Percentiles rank a stretch among this genome's conserved stretches.
phyloP scores from a whole-genome alignment of 805 yeast genomes.

The Yamadazyma sp. region DNA sequence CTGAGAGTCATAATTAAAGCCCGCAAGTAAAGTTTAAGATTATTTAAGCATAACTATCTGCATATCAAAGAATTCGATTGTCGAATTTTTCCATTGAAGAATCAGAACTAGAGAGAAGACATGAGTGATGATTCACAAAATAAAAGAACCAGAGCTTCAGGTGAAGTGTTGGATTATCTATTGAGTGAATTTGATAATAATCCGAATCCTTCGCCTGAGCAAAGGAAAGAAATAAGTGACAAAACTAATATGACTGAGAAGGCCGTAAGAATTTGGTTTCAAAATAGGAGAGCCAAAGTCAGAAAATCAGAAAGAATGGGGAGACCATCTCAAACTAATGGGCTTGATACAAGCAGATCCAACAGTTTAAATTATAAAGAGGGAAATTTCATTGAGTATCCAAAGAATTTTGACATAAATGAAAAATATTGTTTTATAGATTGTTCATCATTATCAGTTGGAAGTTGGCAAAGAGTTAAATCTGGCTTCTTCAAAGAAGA shows the following conservation, averaged over 20 bases:
- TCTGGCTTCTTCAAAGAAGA: slow-evolving; percentile 51
- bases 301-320: slow-evolving; percentile 59
- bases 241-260: slow-evolving; percentile 81
- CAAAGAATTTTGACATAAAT: slow-evolving; percentile 48
- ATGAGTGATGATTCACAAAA: slow-evolving; percentile 6
- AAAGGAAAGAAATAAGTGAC: slow-evolving; percentile 65
- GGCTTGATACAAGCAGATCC: slow-evolving; percentile 19
- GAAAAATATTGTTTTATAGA: slow-evolving; percentile 69
- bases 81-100: too few relatives aligned
- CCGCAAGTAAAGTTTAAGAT: too few relatives aligned
- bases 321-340: slow-evolving; percentile 8
- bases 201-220: slow-evolving; percentile 73
- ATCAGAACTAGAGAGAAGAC: too few relatives aligned
- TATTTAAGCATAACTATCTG: too few relatives aligned
- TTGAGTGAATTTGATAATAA: slow-evolving; percentile 67
- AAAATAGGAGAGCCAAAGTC: slow-evolving; percentile 77
- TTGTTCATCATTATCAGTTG: slow-evolving; percentile 66
- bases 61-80: too few relatives aligned
- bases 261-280: slow-evolving; percentile 91
- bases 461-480: slow-evolving; percentile 77
- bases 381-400: background rate
- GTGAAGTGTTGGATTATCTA: slow-evolving; percentile 69
- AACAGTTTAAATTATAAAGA: slow-evolving; percentile 15
- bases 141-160: slow-evolving; percentile 72
- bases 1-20: too few relatives aligned